Evolutionary conservation across 139 green algal species (phyloP), one percentile per base, ranked within the genome.

Genomic region (Chlorella sp.): DNA sequence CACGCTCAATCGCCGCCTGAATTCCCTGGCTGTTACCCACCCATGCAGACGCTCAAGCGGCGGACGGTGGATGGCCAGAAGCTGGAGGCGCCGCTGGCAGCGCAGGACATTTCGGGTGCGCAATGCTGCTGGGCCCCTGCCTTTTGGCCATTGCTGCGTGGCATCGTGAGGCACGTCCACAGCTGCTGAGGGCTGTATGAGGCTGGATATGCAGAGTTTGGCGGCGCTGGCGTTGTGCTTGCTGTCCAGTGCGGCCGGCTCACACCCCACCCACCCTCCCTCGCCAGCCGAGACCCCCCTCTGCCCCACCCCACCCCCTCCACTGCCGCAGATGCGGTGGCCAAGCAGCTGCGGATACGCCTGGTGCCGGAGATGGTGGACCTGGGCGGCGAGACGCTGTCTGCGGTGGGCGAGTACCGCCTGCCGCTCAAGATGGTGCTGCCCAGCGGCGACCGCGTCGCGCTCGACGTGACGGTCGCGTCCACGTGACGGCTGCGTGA

Each of bases 381-480:
- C 46, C 34, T 90, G 26, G 76, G 46, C 3, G 69, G 51, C 26
- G 87, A 90, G 34, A 51, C 24, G 36, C 69, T 90, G 40, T 51
- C 26, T 19, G 75, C 46, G 46, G 76, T 83, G 36, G 87, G 87
- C 0, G 87, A 90, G 38, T 90, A 86, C 58, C 62, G 46, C n/a
- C 69, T 90, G 77, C 87, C 87, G 11, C 77, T 90, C 22, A 88
- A 86, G 48, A 9, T 90, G 54, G 41, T 84, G 34, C 58, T 81
- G 69, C 72, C 81, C 41, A 56, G 30, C 41, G 86, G 80, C 32
- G 41, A 80, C 32, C 62, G 72, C 32, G 86, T 67, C 26, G 5
- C n/a, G 30, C 44, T 89, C 62, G 73, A 87, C 19, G 72, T 87
- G 34, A 85, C 43, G 38, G 44, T 89, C 3, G 36, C 40, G 40